Percentiles rank a stretch among this genome's conserved stretches.
These are phyloP conservation scores for Fusarium sp. DNA, from an alignment of 2,329 filamentous ascomycete species.

Conservation along the genomic window DNA sequence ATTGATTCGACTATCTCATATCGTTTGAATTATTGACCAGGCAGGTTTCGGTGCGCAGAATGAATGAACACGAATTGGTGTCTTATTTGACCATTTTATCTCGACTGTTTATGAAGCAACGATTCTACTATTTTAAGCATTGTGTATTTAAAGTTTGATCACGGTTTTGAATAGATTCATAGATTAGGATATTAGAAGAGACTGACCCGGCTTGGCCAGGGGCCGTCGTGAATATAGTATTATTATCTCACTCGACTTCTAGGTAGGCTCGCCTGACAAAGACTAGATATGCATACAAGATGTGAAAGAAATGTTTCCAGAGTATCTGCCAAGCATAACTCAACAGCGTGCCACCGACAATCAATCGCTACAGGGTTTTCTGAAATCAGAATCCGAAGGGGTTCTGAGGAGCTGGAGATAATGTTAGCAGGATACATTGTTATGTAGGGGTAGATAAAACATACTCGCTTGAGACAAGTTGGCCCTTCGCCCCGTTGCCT, in stretches of 20 bases:
- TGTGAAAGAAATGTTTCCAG: conserved; percentile 46
- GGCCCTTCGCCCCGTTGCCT: conserved; percentile 89
- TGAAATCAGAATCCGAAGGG: conserved; percentile 65
- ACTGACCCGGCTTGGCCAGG: conserved; percentile 23
- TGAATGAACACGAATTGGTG: background rate
- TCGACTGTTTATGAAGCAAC: background rate
- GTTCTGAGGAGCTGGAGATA: conserved; percentile 64
- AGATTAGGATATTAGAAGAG: conserved; percentile 42
- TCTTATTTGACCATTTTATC: background rate
- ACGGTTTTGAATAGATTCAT: conserved; percentile 30
- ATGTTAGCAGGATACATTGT: conserved; percentile 34
- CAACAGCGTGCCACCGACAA: conserved; percentile 18
- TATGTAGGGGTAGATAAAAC: conserved; percentile 59
- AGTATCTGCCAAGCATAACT: conserved; percentile 34
- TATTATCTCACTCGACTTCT: conserved; percentile 44
- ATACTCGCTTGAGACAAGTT: conserved; percentile 97
- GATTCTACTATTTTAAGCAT: background rate
- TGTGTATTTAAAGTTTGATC: conserved; percentile 7
- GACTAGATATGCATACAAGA: conserved; percentile 46
- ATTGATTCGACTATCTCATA: background rate
- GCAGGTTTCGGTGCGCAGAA: background rate
- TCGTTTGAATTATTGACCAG: background rate
- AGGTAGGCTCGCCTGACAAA: conserved; percentile 39
- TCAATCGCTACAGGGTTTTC: conserved; percentile 7
- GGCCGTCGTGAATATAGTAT: conserved; percentile 44